Evolutionary conservation across 2,329 filamentous ascomycete genomes (phyloP), one percentile per base, ranked within the genome.

Genomic region (Pseudogymnoascus sp.): DNA sequence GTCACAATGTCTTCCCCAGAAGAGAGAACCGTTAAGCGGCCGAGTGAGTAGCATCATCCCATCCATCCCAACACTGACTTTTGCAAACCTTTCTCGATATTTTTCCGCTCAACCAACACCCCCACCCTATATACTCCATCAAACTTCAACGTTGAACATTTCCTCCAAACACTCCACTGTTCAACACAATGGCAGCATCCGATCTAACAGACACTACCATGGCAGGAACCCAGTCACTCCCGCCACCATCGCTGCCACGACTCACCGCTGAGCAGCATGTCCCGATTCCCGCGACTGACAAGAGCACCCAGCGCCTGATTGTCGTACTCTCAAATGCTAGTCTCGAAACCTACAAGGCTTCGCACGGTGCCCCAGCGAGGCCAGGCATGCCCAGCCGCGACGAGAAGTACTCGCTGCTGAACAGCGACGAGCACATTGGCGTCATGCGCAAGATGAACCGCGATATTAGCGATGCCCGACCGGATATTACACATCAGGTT

Each of bases 371-470:
- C 16, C 76, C 83, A 74, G 76, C 85, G 75, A 79, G 87, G 79
- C 77, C 86, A 75, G 80, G 86, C 34, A 80, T 83, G 65, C 84
- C 85, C 66, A 86, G 90, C 28, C 69, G 71, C 62, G 93, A 97
- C 72, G 93, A 97, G 76, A 98, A 98, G 78, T 99, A 96, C 79
- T 96, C 93, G 67, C 82, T 99, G 62, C 87, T 99, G 73, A 99
- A 99, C 82, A 97, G 93, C 78, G 95, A 99, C 75, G 95, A 99
- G 79, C 95, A 99, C 76, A 99, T 99, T 71, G 95, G 95, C 67
- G 90, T 98, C 69, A 96, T 99, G 92, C 89, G 95, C 73, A 99
- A 98, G 82, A 98, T 98, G 93, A 96, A 96, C 76, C 85, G 95
- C 71, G 95, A 99, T 76, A 98, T 99, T 69, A 97, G 93, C 76